Base-by-base conservation (phyloP, 1,139 yeast genomes). In the Yamadazyma mexicana region DNA sequence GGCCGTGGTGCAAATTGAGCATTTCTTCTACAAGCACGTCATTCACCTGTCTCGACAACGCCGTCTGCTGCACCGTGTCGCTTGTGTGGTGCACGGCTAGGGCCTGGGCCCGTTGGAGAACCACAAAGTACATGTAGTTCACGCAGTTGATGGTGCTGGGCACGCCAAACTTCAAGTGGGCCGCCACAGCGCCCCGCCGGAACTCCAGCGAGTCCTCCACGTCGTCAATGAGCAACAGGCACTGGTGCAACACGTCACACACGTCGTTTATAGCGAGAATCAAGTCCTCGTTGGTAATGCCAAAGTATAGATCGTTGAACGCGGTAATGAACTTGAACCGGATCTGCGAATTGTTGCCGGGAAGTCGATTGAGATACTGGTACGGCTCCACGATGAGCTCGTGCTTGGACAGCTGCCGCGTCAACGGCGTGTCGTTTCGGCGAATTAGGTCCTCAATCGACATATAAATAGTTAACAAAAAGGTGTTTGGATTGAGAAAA, bases 61-160 rank as follows among this genome's bases (percentile, higher is more conserved):
- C 29, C n/a, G 38, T 40, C 36, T 44, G 54, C 10, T 18, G 17
- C 3, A 16, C 15, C 2, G 11, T 17, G 30, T 50, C 50, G 6
- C 38, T 22, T 6, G 50, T 49, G 35, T 43, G 52, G 23, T 48
- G 33, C n/a, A 38, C 24, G 1, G 64, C 53, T 15, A 61, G 44
- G 10, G 45, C 45, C 15, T 47, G 42, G 18, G 87, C 73, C 57
- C 68, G 71, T 39, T 71, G 68, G 38, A 84, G 62, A 1, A 95
- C 89, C 31, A 73, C 66, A 56, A 91, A 88, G 58, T 88, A 86
- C 78, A 86, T 83, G 57, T 84, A 78, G 58, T 86, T 87, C 2
- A 94, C 87, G 41, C 91, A 76, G 57, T 89, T 91, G 44, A 91
- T 79, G 3, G 96, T 86, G 52, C 79, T 77, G 0, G 96, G 89